Conservation (phyloP, 2,329 filamentous ascomycete genomes). For the Purpureocillium lavendulum region DNA sequence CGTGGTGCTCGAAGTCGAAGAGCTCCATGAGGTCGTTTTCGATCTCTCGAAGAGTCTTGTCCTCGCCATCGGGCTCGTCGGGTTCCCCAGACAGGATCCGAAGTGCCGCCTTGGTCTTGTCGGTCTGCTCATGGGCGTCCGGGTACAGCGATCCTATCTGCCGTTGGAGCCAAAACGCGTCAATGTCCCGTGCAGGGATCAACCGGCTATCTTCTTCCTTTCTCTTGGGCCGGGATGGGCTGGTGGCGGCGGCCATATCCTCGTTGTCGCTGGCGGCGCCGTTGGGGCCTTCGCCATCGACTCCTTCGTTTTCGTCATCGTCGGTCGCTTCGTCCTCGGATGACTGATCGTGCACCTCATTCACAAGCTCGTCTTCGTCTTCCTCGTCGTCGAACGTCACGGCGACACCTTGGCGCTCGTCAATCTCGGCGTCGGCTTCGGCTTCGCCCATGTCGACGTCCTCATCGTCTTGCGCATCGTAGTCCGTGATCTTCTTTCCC, state of each 20-base stretch:
- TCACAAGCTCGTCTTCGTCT: constrained; percentile 65
- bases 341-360: constrained; percentile 82
- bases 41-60: constrained; percentile 81
- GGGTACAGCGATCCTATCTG: constrained; percentile 83
- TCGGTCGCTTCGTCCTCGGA: constrained; percentile 71
- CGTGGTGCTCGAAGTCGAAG: constrained; percentile 94
- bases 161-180: constrained; percentile 94
- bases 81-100: constrained; percentile 71
- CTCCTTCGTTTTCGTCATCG: constrained; percentile 52
- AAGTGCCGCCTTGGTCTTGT: constrained; percentile 81
- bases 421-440: constrained; percentile 67
- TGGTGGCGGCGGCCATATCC: constrained; percentile 77
- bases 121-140: constrained; percentile 87
- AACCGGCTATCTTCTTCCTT: constrained; percentile 48
- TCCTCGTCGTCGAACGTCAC: constrained; percentile 95
- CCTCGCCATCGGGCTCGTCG: constrained; percentile 63
- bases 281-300: constrained; percentile 35
- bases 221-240: constrained; percentile 33
- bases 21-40: constrained; percentile 98
- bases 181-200: constrained; percentile 80
- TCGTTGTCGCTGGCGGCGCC: constrained; percentile 57
- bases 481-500: constrained; percentile 98
- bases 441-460: constrained; percentile 65
- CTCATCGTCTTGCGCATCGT: constrained; percentile 92
- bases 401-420: constrained; percentile 92